Conservation (phyloP, 768 basidiomycete species). For the Podaxis pistillaris region DNA sequence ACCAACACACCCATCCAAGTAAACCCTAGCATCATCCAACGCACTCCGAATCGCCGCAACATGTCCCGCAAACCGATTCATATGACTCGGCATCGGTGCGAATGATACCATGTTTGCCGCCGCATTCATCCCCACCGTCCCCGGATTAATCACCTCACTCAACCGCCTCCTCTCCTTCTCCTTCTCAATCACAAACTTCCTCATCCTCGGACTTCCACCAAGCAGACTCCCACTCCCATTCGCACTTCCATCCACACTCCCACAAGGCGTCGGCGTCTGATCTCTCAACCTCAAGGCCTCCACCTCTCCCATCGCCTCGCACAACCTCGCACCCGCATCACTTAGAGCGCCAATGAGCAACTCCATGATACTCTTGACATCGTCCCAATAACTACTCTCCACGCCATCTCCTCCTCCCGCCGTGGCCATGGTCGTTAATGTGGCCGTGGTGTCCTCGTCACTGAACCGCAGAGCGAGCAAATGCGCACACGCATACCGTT, state of each 20-base stretch:
- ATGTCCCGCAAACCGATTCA: conserved; percentile 71
- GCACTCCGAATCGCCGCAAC: conserved; percentile 68
- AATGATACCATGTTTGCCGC: conserved; percentile 41
- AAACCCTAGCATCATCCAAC: conserved; percentile 67
- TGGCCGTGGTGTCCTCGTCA: conserved; percentile 12
- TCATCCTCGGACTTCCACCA: not conserved
- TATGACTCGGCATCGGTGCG: conserved; percentile 70
- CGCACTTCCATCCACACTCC: conserved; percentile 3
- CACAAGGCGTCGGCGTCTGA: conserved; percentile 41
- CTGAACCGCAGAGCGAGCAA: conserved; percentile 73
- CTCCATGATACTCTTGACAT: conserved; percentile 72
- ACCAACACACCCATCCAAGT: conserved; percentile 62
- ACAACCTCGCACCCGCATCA: conserved; percentile 61
- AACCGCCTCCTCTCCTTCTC: conserved; percentile 4
- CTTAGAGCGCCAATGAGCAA: conserved; percentile 65
- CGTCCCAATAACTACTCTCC: conserved; percentile 73
- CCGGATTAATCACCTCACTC: conserved; percentile 11
- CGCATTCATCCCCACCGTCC: conserved; percentile 13
- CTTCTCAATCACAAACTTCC: conserved; percentile 12
- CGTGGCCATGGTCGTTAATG: not conserved
- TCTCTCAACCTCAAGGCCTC: conserved; percentile 55
- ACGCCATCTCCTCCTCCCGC: conserved; percentile 47
- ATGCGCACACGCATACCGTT: conserved; percentile 77
- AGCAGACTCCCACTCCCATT: not conserved
- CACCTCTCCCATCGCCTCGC: conserved; percentile 59